Evolutionary conservation across 805 yeast species (phyloP).

Genomic region (Wickerhamomyces sydowiorum): DNA sequence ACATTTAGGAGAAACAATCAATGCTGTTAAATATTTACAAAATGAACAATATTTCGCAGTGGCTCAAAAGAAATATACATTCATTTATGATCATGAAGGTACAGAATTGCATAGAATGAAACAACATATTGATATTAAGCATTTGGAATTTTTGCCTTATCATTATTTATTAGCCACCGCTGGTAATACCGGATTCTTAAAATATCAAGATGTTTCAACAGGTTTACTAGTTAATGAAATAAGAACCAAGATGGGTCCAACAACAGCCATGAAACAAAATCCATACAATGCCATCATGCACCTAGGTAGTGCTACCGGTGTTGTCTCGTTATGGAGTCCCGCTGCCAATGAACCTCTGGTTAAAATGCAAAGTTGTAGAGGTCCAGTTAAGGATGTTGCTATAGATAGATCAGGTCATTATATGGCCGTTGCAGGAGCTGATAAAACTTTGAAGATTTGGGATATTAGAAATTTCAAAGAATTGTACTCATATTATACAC

Average conservation of each 20-base stretch:
- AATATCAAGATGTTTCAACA: constrained; percentile 93
- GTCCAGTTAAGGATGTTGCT: constrained; percentile 82
- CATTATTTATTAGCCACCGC: constrained; percentile 85
- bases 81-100: constrained; percentile 87
- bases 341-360: constrained; percentile 79
- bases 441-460: constrained; percentile 83
- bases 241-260: constrained; percentile 86
- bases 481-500: constrained; percentile 56
- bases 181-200: constrained; percentile 83
- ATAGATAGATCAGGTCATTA: constrained; percentile 88
- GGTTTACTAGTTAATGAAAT: constrained; percentile 81
- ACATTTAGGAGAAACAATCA: constrained; percentile 80
- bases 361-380: constrained; percentile 73
- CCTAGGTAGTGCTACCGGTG: constrained; percentile 89
- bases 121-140: constrained; percentile 82
- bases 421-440: constrained; percentile 92
- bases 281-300: constrained; percentile 96
- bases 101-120: constrained; percentile 86
- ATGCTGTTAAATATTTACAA: constrained; percentile 86
- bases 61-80: constrained; percentile 93
- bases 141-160: constrained; percentile 84
- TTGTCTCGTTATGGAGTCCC: constrained; percentile 93
- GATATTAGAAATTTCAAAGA: constrained; percentile 82
- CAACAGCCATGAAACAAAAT: constrained; percentile 81
- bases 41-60: constrained; percentile 93